A percentile compares a stretch with the other conserved stretches of the same genome.
These are phyloP conservation scores for Rhododendron kiyosumense DNA, from an alignment of 148 eudicot genomes.

Conservation along the genomic window DNA sequence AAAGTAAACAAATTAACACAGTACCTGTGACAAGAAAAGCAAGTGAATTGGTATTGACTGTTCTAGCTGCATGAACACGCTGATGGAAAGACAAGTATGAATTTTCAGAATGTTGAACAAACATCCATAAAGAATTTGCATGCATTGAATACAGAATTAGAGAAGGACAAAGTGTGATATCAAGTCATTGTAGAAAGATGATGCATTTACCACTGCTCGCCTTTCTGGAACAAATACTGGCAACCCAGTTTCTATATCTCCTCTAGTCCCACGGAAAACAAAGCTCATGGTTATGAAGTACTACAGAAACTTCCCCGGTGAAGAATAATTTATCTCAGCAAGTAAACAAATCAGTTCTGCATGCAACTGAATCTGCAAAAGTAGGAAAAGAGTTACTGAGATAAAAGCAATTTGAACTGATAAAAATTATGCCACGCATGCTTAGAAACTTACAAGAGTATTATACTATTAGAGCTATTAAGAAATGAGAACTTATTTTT, in stretches of 20 bases:
- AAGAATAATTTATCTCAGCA: constrained; percentile 3
- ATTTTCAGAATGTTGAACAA: neutral
- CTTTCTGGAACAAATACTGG: constrained; percentile 79
- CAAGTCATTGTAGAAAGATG: neutral
- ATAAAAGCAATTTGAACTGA: neutral
- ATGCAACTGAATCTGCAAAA: constrained; percentile 8
- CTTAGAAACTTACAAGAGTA: neutral
- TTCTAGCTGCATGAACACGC: constrained; percentile 83
- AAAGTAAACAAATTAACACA: neutral
- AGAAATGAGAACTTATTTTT: neutral
- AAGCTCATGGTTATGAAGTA: constrained; percentile 65
- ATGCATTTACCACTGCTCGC: constrained; percentile 56
- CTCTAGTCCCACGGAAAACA: constrained; percentile 85
- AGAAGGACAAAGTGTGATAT: neutral
- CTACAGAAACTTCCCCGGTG: neutral
- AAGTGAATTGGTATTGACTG: constrained; percentile 80
- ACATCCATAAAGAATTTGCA: neutral
- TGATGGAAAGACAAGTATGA: constrained; percentile 19
- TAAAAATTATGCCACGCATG: neutral
- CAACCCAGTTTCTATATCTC: constrained; percentile 77
- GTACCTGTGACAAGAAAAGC: constrained; percentile 93
- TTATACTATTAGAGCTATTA: neutral
- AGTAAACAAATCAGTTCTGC: neutral
- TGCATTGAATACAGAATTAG: neutral
- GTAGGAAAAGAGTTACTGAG: neutral